A percentile compares a stretch with the other conserved stretches of the same genome.
Evolutionary conservation across 2,329 filamentous ascomycete genomes (phyloP).

Genomic region (Diaporthe aspalathi): DNA sequence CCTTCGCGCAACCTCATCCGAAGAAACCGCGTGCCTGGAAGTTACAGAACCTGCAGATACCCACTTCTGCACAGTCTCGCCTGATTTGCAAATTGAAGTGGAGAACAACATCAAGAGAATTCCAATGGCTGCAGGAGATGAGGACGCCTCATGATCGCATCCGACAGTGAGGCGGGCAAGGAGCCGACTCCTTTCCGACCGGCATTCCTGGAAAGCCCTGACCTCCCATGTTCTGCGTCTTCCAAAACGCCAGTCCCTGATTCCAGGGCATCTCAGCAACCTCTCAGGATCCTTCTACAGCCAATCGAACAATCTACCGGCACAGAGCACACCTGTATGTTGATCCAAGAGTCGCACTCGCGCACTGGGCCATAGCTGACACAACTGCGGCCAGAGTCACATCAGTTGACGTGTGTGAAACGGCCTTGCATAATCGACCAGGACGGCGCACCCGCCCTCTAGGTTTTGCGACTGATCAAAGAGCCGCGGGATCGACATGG

Average conservation of each 20-base stretch:
- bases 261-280: background rate
- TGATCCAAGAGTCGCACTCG: background rate
- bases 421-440: background rate
- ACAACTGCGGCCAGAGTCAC: background rate
- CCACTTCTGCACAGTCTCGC: slow-evolving; percentile 28
- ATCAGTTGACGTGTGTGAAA: slow-evolving; percentile 20
- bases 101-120: slow-evolving; percentile 18
- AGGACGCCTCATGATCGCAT: background rate
- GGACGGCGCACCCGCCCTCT: background rate
- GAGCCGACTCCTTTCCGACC: slow-evolving; percentile 1
- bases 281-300: background rate
- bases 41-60: slow-evolving; percentile 25
- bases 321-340: background rate
- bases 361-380: background rate
- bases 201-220: background rate
- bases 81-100: slow-evolving; percentile 24
- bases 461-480: background rate
- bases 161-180: background rate
- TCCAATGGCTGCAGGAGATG: slow-evolving; percentile 6
- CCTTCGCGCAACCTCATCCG: slow-evolving; percentile 11
- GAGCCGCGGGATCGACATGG: slow-evolving; percentile 18
- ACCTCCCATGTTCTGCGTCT: background rate
- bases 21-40: background rate
- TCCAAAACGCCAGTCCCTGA: background rate
- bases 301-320: background rate